Evolutionary conservation across 2,329 filamentous ascomycete genomes (phyloP).

Genomic region (Incumbomyces lentus): DNA sequence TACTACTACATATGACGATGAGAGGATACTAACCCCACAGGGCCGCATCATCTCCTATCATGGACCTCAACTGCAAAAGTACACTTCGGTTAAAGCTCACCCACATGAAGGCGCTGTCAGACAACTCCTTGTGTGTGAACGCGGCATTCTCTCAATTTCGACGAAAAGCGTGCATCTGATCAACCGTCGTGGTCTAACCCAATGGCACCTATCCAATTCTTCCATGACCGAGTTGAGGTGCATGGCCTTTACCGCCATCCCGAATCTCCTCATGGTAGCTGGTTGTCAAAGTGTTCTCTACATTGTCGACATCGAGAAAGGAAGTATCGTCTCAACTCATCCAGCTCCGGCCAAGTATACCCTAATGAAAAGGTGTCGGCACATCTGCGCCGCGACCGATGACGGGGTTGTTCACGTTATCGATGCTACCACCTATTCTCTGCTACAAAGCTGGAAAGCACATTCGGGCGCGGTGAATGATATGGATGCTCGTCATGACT

Average conservation of each 20-base stretch:
- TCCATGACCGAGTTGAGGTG: constrained; percentile 82
- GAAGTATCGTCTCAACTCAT: constrained; percentile 61
- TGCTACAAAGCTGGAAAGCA: constrained; percentile 81
- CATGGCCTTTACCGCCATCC: constrained; percentile 90
- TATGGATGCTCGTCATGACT: constrained; percentile 94
- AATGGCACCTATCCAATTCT: constrained; percentile 75
- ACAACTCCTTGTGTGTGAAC: constrained; percentile 84
- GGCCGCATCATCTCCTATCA: constrained; percentile 84
- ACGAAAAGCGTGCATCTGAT: constrained; percentile 79
- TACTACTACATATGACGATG: not conserved
- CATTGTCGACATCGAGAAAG: constrained; percentile 60
- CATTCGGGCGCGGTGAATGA: constrained; percentile 85
- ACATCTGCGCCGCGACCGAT: constrained; percentile 84
- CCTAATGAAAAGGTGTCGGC: constrained; percentile 78
- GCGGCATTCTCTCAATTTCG: constrained; percentile 78
- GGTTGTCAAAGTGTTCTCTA: constrained; percentile 83
- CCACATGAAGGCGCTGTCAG: constrained; percentile 66
- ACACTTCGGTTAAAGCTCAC: constrained; percentile 84
- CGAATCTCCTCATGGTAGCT: constrained; percentile 74
- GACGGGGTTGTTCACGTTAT: constrained; percentile 76
- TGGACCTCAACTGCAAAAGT: constrained; percentile 71
- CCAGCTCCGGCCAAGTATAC: constrained; percentile 68
- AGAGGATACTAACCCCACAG: constrained; percentile 34
- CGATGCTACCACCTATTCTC: constrained; percentile 64
- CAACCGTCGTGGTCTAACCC: constrained; percentile 65